A percentile compares a stretch with the other conserved stretches of the same genome.
phyloP scores from a whole-genome alignment of 2,329 filamentous ascomycete genomes.

The Immersiporthe knoxdaviesiana region DNA sequence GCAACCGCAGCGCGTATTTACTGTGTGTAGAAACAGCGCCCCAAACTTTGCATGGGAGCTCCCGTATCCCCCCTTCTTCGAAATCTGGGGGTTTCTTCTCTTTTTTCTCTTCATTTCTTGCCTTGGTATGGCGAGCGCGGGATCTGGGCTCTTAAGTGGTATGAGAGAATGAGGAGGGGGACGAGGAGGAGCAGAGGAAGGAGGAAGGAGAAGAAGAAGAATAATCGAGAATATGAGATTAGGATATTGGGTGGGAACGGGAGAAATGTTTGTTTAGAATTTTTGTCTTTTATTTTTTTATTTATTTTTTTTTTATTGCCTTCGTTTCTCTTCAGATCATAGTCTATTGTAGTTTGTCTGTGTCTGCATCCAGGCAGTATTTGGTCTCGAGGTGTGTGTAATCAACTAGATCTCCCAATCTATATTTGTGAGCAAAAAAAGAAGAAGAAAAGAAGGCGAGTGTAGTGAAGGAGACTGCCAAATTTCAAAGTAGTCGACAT shows the following conservation, averaged over 20 bases:
- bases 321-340: neutral
- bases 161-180: neutral
- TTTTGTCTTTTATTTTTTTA: neutral
- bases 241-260: neutral
- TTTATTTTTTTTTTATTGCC: too few relatives aligned
- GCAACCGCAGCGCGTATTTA: conserved; percentile 17
- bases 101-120: neutral
- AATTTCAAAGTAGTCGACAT: neutral
- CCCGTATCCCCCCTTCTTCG: neutral
- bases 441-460: neutral
- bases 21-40: conserved; percentile 15
- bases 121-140: neutral
- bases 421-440: neutral
- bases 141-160: neutral
- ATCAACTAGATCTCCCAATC: neutral
- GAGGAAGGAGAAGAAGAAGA: too few relatives aligned
- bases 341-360: neutral
- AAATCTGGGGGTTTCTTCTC: neutral
- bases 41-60: neutral
- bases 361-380: neutral
- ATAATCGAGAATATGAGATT: neutral
- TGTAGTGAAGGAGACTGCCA: neutral
- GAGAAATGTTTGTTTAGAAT: neutral
- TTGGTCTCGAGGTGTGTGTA: neutral
- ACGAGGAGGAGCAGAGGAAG: too few relatives aligned